A percentile compares a stretch with the other conserved stretches of the same genome.
These are phyloP conservation scores for Phytophthora nicotianae DNA, from an alignment of 352 stramenopile species.

Conservation along the genomic window DNA sequence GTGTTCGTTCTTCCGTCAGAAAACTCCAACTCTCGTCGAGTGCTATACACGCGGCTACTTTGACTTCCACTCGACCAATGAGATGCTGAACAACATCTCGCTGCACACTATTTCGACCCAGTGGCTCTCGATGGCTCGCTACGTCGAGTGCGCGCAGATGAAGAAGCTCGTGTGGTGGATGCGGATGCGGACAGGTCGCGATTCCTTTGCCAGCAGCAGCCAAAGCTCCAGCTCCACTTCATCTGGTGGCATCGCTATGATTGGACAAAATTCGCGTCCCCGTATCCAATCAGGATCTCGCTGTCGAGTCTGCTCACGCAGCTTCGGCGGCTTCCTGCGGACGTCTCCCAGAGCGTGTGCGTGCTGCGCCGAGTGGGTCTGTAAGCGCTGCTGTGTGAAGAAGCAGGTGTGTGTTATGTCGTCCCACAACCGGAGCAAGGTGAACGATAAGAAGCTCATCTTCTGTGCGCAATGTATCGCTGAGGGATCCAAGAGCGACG, in stretches of 20 bases:
- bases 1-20: conserved; percentile 50
- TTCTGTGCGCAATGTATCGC: conserved; percentile 48
- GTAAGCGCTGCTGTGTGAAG: conserved; percentile 49
- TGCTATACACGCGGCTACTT: conserved; percentile 55
- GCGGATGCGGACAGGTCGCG: conserved; percentile 37
- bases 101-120: conserved; percentile 48
- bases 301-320: conserved; percentile 36
- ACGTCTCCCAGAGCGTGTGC: conserved; percentile 29
- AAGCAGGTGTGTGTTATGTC: conserved; percentile 47
- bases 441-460: conserved; percentile 47
- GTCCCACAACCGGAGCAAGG: conserved; percentile 37
- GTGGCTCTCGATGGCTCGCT: conserved; percentile 43
- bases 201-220: conserved; percentile 47
- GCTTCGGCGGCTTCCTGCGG: conserved; percentile 41
- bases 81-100: conserved; percentile 55
- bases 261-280: conserved; percentile 14
- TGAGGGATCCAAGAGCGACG: conserved; percentile 41
- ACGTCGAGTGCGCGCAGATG: conserved; percentile 49
- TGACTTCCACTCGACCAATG: conserved; percentile 45
- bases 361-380: conserved; percentile 39
- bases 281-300: conserved; percentile 18
- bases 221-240: conserved; percentile 40
- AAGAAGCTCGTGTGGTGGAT: conserved; percentile 59
- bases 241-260: conserved; percentile 18
- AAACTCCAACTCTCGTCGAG: conserved; percentile 40